Evolutionary conservation across 2,329 filamentous ascomycete species (phyloP), one percentile per base, ranked within the genome.

Genomic region (Paecilomyces fulvus): DNA sequence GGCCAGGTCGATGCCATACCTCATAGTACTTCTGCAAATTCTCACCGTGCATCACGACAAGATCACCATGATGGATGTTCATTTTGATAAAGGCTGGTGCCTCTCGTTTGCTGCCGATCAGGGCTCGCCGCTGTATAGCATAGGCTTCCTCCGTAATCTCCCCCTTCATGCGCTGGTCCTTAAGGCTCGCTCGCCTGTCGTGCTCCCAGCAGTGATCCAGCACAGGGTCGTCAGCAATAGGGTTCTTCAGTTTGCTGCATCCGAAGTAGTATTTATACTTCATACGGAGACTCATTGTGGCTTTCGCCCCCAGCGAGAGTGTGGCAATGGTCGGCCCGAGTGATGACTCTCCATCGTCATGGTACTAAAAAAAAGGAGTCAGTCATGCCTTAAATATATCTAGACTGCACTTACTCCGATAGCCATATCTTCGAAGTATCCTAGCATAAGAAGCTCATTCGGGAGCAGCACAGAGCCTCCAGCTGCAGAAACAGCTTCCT

Each of bases 21-120:
- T 84, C 81, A 37, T 78, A 80, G 59, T 77, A 83, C 60, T 76
- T 77, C 64, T 84, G 82, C 11, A 84, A 66, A 2, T 70, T 67
- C 4, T 71, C 73, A 0, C 82, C 82, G 61, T 82, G 76, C 82
- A 84, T 84, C 8, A 84, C 70, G 0, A 83, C 75, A 20, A 83
- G 65, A 62, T 84, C 82, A 0, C 82, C 82, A 65, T 84, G 82
- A 14, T 75, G 70, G 6, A 85, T 68, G 1, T 73, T 70, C 64
- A 83, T 66, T 1, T 68, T 73, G 12, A 83, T 69, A 9, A 71
- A 55, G 1, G 63, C 59, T 7, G 64, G 65, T 49, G 60, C 67
- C 49, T 60, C 69, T 57, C 64, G 14, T 55, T 63, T 31, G 4
- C 55, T 50, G 8, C 65, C 69, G 9, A 64, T 55, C n/a, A 68